Evolutionary conservation across 1,284 basidiomycete species (phyloP).

Genomic region (Irpex sp.): DNA sequence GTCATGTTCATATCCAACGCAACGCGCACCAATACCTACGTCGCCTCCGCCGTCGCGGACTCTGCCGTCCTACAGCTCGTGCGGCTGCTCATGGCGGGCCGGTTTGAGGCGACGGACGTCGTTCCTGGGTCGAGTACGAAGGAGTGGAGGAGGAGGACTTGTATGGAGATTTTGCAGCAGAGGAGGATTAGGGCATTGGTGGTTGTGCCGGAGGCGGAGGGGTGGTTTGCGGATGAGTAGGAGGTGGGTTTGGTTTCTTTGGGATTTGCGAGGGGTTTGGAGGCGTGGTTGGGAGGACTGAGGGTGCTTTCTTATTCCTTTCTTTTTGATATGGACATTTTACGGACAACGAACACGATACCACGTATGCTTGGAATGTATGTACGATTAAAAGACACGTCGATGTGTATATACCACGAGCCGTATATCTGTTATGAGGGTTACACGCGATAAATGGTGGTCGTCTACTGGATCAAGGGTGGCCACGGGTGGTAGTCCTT

Average conservation of each 20-base stretch:
- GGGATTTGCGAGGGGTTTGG: too few species aligned
- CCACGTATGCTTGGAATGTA: too few species aligned
- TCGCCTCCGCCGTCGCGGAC: not conserved
- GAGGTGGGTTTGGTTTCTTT: not conserved
- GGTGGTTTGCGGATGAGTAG: not conserved
- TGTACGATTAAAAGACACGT: too few species aligned
- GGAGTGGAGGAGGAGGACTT: conserved; percentile 3
- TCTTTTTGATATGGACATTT: too few species aligned
- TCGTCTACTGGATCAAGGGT: too few species aligned
- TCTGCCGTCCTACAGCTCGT: not conserved
- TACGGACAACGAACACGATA: too few species aligned
- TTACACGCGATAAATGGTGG: too few species aligned
- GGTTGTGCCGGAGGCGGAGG: not conserved
- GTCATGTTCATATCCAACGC: conserved; percentile 9
- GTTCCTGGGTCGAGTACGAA: not conserved
- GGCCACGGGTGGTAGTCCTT: too few species aligned
- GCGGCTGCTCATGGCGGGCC: not conserved
- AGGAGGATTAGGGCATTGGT: not conserved
- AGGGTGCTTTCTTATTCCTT: too few species aligned
- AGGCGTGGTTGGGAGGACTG: too few species aligned
- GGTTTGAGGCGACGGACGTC: not conserved
- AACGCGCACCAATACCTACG: conserved; percentile 1
- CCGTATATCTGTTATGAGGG: too few species aligned
- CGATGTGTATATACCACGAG: too few species aligned
- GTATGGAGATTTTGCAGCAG: not conserved